phyloP scores from a whole-genome alignment of 495 filamentous ascomycete genomes.

The Hapsidospora chrysogenum region DNA sequence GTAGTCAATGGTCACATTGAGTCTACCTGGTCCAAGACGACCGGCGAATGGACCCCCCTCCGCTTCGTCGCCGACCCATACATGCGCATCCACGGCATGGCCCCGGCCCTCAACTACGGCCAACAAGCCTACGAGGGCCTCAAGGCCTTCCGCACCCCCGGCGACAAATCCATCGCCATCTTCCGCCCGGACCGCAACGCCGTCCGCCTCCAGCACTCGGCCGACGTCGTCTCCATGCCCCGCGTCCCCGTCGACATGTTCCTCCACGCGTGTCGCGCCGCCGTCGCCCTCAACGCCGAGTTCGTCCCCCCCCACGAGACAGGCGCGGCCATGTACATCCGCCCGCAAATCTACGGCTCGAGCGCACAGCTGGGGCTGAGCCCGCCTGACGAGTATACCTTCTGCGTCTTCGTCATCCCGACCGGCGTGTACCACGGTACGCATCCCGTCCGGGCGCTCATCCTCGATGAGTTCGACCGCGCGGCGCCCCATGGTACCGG shows the following conservation, averaged over 20 bases:
- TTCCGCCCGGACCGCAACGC: constrained; percentile 77
- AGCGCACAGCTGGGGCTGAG: constrained; percentile 64
- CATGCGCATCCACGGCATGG: constrained; percentile 76
- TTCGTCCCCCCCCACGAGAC: constrained; percentile 74
- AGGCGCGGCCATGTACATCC: constrained; percentile 76
- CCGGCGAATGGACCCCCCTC: constrained; percentile 58
- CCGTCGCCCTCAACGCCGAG: constrained; percentile 71
- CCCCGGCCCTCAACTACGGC: constrained; percentile 80
- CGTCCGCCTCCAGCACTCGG: constrained; percentile 59
- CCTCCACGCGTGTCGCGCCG: constrained; percentile 53
- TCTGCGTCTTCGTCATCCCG: constrained; percentile 70
- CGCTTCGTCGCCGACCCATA: constrained; percentile 59
- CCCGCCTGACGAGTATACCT: constrained; percentile 78
- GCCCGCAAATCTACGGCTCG: constrained; percentile 72
- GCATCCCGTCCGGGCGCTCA: constrained; percentile 60
- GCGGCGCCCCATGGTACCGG: constrained; percentile 60
- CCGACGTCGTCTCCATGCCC: constrained; percentile 64
- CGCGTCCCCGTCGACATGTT: constrained; percentile 57
- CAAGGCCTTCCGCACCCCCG: constrained; percentile 71
- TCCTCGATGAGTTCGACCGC: constrained; percentile 64
- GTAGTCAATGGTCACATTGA: constrained; percentile 66
- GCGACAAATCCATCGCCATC: constrained; percentile 43
- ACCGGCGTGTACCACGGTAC: constrained; percentile 83
- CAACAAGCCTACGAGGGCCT: constrained; percentile 89
- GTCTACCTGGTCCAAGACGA: constrained; percentile 50